phyloP scores from a whole-genome alignment of 1,284 basidiomycete genomes.

The Leccinum proximum region DNA sequence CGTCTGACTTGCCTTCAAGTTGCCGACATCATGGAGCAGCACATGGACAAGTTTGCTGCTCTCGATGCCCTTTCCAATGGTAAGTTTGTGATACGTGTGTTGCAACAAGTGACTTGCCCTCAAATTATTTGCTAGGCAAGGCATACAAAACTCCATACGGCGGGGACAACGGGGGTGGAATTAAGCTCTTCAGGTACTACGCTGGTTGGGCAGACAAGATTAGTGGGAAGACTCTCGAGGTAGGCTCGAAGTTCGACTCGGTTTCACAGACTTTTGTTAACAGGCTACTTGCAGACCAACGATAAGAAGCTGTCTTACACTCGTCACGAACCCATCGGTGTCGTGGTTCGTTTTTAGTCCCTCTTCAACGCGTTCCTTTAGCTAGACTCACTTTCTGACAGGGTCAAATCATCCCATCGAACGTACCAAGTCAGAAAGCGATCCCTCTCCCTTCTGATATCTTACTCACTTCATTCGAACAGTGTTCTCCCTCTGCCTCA shows the following conservation, averaged over 20 bases:
- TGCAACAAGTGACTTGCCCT: neutral
- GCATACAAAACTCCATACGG: constrained; percentile 48
- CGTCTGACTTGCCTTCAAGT: constrained; percentile 33
- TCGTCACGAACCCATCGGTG: constrained; percentile 12
- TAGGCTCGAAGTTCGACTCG: constrained; percentile 4
- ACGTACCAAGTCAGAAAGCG: constrained; percentile 6
- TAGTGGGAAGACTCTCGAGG: constrained; percentile 49
- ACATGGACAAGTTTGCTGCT: constrained; percentile 61
- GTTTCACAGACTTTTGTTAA: neutral
- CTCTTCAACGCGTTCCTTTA: neutral
- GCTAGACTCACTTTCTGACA: neutral
- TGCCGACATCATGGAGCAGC: constrained; percentile 63
- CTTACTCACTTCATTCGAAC: neutral
- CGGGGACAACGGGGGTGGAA: constrained; percentile 50
- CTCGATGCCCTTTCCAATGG: constrained; percentile 64
- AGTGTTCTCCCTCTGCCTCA: constrained; percentile 58
- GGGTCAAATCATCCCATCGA: constrained; percentile 15
- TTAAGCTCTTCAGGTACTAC: constrained; percentile 39
- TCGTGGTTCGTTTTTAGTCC: constrained; percentile 9
- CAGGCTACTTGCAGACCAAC: constrained; percentile 3
- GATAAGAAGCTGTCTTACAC: constrained; percentile 11
- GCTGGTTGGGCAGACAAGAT: constrained; percentile 49
- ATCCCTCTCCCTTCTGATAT: neutral
- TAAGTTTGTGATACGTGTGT: neutral
- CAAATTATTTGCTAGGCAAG: constrained; percentile 32